phyloP scores from a whole-genome alignment of 164 flowering plant species.

The Warburgia ugandensis region DNA sequence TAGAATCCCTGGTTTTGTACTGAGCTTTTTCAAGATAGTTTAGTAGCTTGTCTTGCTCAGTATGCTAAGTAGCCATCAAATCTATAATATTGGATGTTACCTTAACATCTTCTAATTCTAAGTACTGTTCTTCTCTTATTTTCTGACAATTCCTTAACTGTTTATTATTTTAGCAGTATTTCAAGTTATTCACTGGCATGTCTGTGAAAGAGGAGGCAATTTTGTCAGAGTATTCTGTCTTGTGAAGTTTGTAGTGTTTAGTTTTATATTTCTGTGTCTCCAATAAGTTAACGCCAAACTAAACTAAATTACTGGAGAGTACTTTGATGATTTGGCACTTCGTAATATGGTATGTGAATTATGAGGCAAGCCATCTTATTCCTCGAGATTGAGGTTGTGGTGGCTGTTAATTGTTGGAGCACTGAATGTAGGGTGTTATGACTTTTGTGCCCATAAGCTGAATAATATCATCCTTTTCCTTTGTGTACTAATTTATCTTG shows the following conservation, averaged over 20 bases:
- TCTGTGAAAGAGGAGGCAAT: no score
- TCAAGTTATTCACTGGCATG: no score
- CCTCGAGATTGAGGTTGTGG: no score
- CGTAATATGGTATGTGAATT: no score
- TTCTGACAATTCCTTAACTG: not conserved
- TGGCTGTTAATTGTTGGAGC: no score
- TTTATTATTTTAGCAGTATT: not conserved
- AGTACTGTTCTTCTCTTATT: not conserved
- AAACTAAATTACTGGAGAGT: no score
- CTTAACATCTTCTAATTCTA: not conserved
- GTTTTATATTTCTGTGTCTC: no score
- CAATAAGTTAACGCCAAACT: no score
- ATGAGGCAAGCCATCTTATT: no score
- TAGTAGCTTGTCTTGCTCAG: not conserved
- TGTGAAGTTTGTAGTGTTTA: not conserved
- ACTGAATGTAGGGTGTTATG: no score
- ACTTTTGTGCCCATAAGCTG: not conserved
- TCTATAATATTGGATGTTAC: no score
- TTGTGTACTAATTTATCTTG: not conserved
- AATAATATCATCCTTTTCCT: not conserved
- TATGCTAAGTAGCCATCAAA: not conserved
- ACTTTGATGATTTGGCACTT: no score
- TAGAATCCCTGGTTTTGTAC: not conserved
- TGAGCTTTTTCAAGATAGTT: not conserved
- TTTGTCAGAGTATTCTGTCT: not conserved